Evolutionary conservation across 1,284 basidiomycete genomes (phyloP).

Genomic region (Athelia sp.): DNA sequence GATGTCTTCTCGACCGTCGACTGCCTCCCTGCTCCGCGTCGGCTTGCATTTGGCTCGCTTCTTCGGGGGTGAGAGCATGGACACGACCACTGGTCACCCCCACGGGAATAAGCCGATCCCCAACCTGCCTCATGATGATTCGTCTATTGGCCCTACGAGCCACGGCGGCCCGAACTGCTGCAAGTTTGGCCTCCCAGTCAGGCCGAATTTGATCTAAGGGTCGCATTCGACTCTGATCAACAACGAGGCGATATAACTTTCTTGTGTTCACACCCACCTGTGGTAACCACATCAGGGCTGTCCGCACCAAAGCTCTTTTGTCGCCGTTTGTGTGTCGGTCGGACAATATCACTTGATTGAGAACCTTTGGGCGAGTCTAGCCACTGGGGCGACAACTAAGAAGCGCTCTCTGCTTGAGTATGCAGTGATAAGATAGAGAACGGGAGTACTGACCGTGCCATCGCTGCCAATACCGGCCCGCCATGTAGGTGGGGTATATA

Average conservation of each 20-base stretch:
- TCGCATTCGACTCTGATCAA: constrained; percentile 5
- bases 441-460: constrained; percentile 44
- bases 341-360: constrained; percentile 27
- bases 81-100: constrained; percentile 85
- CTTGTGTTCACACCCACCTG: constrained; percentile 45
- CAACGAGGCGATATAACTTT: constrained; percentile 5
- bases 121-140: constrained; percentile 98
- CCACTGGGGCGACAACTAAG: constrained; percentile 33
- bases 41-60: constrained; percentile 37
- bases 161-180: constrained; percentile 84
- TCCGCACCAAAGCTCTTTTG: constrained; percentile 76
- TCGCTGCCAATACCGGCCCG: constrained; percentile 71
- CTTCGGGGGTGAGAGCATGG: constrained; percentile 57
- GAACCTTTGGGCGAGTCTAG: constrained; percentile 44
- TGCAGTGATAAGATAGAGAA: constrained; percentile 9
- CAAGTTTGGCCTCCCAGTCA: constrained; percentile 92
- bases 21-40: constrained; percentile 29
- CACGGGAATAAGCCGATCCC: constrained; percentile 94
- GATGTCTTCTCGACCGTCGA: constrained; percentile 54
- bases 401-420: neutral
- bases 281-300: constrained; percentile 86
- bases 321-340: constrained; percentile 60
- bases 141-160: constrained; percentile 88
- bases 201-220: constrained; percentile 83
- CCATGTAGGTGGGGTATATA: constrained; percentile 83